phyloP scores from a whole-genome alignment of 2,329 filamentous ascomycete genomes.

The Scytalidium lignicola region DNA sequence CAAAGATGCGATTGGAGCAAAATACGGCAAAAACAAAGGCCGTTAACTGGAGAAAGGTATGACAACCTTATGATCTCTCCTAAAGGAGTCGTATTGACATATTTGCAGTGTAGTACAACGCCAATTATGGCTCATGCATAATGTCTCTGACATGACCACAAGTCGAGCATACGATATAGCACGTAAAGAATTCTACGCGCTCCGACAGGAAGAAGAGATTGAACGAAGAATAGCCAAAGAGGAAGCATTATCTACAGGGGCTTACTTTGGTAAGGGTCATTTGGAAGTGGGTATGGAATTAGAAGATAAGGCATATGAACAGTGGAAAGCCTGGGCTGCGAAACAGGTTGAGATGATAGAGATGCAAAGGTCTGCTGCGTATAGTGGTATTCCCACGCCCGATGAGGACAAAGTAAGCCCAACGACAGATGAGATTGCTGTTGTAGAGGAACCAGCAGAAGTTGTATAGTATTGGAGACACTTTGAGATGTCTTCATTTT shows the following conservation, averaged over 20 bases:
- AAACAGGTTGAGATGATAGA: constrained; percentile 39
- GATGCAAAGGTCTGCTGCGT: constrained; percentile 35
- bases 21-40: constrained; percentile 68
- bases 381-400: constrained; percentile 37
- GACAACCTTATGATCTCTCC: constrained; percentile 12
- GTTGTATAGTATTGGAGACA: background rate
- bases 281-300: constrained; percentile 75
- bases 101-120: constrained; percentile 77
- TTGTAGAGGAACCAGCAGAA: background rate
- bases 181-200: constrained; percentile 82
- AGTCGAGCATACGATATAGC: constrained; percentile 77
- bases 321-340: constrained; percentile 77
- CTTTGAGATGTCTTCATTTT: background rate
- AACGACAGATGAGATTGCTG: constrained; percentile 3
- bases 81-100: constrained; percentile 10
- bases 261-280: constrained; percentile 76
- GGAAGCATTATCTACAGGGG: constrained; percentile 79
- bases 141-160: constrained; percentile 51
- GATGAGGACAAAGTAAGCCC: constrained; percentile 23
- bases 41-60: constrained; percentile 80
- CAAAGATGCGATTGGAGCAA: constrained; percentile 74
- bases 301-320: constrained; percentile 74
- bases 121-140: constrained; percentile 78
- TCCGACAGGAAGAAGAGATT: constrained; percentile 78
- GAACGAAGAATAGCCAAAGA: constrained; percentile 78